Conservation (phyloP, 441 rosid species). For the Populus hybrid region DNA sequence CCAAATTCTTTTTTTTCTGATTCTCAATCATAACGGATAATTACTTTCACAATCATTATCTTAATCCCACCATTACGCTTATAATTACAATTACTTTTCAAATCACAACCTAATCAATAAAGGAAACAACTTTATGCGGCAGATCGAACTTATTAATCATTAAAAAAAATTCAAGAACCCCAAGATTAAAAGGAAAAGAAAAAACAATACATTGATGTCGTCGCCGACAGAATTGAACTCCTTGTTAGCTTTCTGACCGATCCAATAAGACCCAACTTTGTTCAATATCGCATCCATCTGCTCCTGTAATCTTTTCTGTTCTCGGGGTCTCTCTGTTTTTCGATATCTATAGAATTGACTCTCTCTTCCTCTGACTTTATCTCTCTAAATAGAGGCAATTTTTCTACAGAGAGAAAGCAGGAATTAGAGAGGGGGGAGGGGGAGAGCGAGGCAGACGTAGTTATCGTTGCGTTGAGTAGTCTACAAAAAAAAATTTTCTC, state of each 20-base stretch:
- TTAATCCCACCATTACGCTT: background rate
- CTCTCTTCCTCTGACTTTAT: background rate
- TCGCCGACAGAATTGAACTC: constrained; percentile 72
- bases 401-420: background rate
- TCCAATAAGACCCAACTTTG: constrained; percentile 77
- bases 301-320: background rate
- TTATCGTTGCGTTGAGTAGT: background rate
- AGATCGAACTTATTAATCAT: background rate
- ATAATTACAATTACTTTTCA: background rate
- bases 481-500: background rate
- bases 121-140: background rate
- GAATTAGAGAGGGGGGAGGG: background rate
- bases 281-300: constrained; percentile 66
- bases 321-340: background rate
- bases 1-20: background rate
- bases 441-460: background rate
- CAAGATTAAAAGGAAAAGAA: background rate
- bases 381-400: background rate
- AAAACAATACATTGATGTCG: constrained; percentile 49
- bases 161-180: background rate
- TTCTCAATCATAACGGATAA: background rate
- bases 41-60: background rate
- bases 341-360: background rate
- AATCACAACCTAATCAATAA: background rate
- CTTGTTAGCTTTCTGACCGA: constrained; percentile 62